Base-by-base conservation (phyloP, 768 basidiomycete genomes). In the Leccinum truebloodii region DNA sequence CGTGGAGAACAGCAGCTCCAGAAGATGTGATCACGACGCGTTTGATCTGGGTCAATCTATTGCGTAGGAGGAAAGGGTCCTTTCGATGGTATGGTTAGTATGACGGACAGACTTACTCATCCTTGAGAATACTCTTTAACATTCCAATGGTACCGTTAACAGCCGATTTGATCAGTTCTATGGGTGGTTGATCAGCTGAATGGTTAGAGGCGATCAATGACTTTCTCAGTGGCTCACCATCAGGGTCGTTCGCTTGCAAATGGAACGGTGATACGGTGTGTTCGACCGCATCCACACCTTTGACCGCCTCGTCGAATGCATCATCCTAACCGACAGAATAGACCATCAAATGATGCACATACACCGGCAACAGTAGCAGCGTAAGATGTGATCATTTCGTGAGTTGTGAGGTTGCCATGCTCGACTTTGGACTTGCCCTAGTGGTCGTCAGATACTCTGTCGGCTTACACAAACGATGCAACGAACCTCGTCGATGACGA, bases 221-320 rank as follows among this genome's bases (percentile, higher is more conserved):
- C 18, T 41, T 41, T 41, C 18, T 18, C 39, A n/a, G 39, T 41
- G 8, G 18, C 39, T 41, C 18, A 41, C 39, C 39, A n/a, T 41
- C 39, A 9, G 39, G 39, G 18, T 41, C 39, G 39, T 41, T 16
- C 39, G 39, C 39, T n/a, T 41, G 39, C 39, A 41, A 4, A 41
- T 41, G 39, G 18, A 41, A 41, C 18, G 39, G 39, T n/a, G 39
- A 41, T 41, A 18, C 39, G 18, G 39, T 41, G 18, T 41, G 39
- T 41, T 41, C 39, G 39, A 41, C 39, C 18, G 82, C 92, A 60
- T 90, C 86, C 8, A 93, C 85, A 1, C 81, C 90, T 70, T 86
- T 83, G 60, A 93, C 88, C 1, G 86, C 90, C 55, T 90, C 85
- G 69, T 94, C 90, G 63, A 92, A 95, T 1, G 87, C 89, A 6